Conservation (phyloP, 192 early-diverging fungal species). For the Coemansia sp. region DNA sequence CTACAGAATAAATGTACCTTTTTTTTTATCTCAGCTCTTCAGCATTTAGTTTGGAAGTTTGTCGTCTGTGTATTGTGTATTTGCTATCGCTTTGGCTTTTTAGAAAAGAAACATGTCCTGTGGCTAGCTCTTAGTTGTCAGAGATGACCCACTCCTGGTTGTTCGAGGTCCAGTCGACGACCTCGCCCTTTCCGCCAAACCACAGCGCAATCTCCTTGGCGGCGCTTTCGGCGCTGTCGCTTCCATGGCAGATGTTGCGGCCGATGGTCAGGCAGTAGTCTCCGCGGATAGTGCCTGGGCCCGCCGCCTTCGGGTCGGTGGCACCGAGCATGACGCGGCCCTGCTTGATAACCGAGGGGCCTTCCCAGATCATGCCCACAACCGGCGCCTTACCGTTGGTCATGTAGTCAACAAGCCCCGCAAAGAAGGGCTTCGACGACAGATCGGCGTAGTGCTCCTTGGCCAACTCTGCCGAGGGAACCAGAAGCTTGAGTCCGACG, state of each 20-base stretch:
- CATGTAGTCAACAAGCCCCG: conserved; percentile 89
- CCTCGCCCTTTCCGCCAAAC: conserved; percentile 67
- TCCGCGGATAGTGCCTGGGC: conserved; percentile 88
- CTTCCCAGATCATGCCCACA: conserved; percentile 82
- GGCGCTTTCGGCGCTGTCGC: conserved; percentile 81
- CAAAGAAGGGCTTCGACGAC: conserved; percentile 84
- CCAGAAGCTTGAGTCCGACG: conserved; percentile 76
- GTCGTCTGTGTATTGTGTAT: too few species aligned
- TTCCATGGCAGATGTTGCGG: conserved; percentile 86
- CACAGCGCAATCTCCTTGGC: conserved; percentile 77
- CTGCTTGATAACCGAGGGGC: conserved; percentile 82
- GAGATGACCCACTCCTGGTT: conserved; percentile 69
- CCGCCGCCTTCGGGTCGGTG: conserved; percentile 85
- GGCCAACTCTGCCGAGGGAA: conserved; percentile 63
- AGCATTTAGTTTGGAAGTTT: too few species aligned
- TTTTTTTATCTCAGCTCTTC: too few species aligned
- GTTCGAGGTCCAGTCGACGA: conserved; percentile 61
- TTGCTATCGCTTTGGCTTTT: neutral
- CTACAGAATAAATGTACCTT: too few species aligned
- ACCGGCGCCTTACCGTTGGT: conserved; percentile 85
- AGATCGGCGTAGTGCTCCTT: conserved; percentile 89
- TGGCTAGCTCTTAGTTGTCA: conserved; percentile 62
- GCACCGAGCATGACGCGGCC: conserved; percentile 88
- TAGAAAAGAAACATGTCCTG: neutral
- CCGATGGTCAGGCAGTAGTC: conserved; percentile 77